Evolutionary conservation across 164 flowering plant genomes (phyloP).

Genomic region (Aristolochia californica): DNA sequence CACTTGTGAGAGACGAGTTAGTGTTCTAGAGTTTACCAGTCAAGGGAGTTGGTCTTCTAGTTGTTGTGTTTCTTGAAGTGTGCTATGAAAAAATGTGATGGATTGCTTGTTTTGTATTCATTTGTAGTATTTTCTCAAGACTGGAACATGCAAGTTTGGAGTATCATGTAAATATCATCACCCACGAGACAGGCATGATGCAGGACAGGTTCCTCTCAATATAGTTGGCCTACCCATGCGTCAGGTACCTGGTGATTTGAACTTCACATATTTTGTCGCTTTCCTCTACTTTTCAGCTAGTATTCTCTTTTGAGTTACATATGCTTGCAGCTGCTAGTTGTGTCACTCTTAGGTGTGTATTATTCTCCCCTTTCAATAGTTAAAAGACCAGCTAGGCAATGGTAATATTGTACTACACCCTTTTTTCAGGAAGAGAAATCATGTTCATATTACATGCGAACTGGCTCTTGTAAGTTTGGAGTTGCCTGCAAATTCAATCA

Average conservation of each 20-base stretch:
- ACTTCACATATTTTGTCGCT: background rate
- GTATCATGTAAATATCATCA: slow-evolving; percentile 67
- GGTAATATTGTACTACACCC: no score
- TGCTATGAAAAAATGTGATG: no score
- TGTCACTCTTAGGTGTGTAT: no score
- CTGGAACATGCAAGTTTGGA: slow-evolving; percentile 70
- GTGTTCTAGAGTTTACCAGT: no score
- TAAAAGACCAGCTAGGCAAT: background rate
- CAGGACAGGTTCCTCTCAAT: slow-evolving; percentile 46
- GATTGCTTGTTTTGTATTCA: slow-evolving; percentile 3
- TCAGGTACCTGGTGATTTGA: slow-evolving; percentile 27
- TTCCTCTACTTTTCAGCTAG: background rate
- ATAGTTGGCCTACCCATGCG: slow-evolving; percentile 53
- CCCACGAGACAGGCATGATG: slow-evolving; percentile 49
- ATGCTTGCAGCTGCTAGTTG: no score
- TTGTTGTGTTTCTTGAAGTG: no score
- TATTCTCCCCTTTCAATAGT: background rate
- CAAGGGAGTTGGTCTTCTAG: no score
- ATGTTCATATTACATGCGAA: slow-evolving; percentile 57
- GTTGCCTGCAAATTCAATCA: slow-evolving; percentile 76
- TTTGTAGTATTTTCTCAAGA: slow-evolving; percentile 60
- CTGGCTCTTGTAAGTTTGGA: slow-evolving; percentile 69
- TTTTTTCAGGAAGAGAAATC: slow-evolving; percentile 50
- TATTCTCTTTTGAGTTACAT: no score
- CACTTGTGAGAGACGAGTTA: no score